Evolutionary conservation across 2,329 filamentous ascomycete species (phyloP).

Genomic region (Diaporthe velutina): DNA sequence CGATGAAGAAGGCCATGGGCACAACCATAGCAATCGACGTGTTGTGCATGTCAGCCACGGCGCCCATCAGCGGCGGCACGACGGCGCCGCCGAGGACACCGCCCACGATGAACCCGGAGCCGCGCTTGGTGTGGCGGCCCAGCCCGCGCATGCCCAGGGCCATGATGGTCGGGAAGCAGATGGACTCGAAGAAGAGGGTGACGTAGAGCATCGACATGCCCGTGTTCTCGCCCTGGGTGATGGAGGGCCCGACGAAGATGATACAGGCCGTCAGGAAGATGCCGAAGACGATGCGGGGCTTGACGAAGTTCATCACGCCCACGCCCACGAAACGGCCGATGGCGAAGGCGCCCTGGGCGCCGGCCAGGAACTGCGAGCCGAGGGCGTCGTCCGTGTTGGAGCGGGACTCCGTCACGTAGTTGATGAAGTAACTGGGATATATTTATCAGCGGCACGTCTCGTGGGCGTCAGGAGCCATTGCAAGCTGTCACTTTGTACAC

Average conservation of each 20-base stretch:
- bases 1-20: slow-evolving; percentile 70
- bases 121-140: slow-evolving; percentile 82
- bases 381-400: slow-evolving; percentile 61
- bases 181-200: slow-evolving; percentile 83
- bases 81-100: slow-evolving; percentile 80
- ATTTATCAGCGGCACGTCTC: neutral
- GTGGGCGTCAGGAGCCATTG: slow-evolving; percentile 17
- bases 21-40: slow-evolving; percentile 76
- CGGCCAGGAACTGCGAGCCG: slow-evolving; percentile 78
- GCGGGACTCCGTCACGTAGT: slow-evolving; percentile 75
- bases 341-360: slow-evolving; percentile 80
- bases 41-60: slow-evolving; percentile 72
- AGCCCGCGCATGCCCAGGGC: slow-evolving; percentile 82
- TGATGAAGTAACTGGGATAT: slow-evolving; percentile 74
- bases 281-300: slow-evolving; percentile 77
- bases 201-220: slow-evolving; percentile 75
- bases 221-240: slow-evolving; percentile 59
- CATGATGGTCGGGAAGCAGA: slow-evolving; percentile 86
- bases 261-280: slow-evolving; percentile 74
- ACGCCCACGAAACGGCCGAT: slow-evolving; percentile 78
- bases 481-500: neutral
- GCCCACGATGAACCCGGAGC: slow-evolving; percentile 78
- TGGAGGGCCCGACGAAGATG: slow-evolving; percentile 69
- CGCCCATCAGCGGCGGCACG: slow-evolving; percentile 79
- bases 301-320: slow-evolving; percentile 74